phyloP scores from a whole-genome alignment of 768 basidiomycete genomes.

The Cystofilobasidium bisporidii region DNA sequence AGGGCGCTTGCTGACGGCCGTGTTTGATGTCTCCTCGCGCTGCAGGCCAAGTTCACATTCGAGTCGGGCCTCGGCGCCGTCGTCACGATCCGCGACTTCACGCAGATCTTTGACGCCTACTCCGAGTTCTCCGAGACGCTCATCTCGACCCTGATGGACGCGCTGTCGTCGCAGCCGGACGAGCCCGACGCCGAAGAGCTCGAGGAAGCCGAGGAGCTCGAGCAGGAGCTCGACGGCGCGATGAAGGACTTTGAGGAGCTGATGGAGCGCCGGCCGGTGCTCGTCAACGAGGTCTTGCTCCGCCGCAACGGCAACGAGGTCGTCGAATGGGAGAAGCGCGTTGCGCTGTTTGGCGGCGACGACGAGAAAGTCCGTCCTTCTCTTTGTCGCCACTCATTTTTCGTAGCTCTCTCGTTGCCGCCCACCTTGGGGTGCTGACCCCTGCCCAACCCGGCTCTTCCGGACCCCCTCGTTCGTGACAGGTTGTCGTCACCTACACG shows the following conservation, averaged over 20 bases:
- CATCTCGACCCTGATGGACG: conserved; percentile 80
- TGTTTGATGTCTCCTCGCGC: not conserved
- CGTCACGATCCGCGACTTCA: conserved; percentile 90
- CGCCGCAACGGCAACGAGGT: conserved; percentile 94
- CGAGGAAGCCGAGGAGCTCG: conserved; percentile 54
- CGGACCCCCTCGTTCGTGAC: not conserved
- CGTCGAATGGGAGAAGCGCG: conserved; percentile 97
- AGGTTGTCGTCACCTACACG: conserved; percentile 91
- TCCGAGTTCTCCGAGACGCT: conserved; percentile 86
- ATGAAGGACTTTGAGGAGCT: conserved; percentile 91
- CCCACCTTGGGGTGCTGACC: not conserved
- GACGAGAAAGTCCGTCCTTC: conserved; percentile 81
- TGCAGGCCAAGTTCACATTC: conserved; percentile 70
- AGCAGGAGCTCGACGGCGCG: conserved; percentile 69
- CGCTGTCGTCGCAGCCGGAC: conserved; percentile 65
- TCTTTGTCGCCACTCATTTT: not conserved
- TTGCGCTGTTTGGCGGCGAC: conserved; percentile 75
- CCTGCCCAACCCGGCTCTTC: not conserved
- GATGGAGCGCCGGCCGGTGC: conserved; percentile 89
- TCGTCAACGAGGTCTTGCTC: conserved; percentile 88
- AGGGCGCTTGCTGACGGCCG: not conserved
- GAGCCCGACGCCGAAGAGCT: conserved; percentile 63
- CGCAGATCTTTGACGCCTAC: conserved; percentile 94
- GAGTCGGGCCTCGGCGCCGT: conserved; percentile 75
- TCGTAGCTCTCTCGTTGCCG: not conserved